phyloP scores from a whole-genome alignment of 2,329 filamentous ascomycete species.

The Stemphylium vesicarium region DNA sequence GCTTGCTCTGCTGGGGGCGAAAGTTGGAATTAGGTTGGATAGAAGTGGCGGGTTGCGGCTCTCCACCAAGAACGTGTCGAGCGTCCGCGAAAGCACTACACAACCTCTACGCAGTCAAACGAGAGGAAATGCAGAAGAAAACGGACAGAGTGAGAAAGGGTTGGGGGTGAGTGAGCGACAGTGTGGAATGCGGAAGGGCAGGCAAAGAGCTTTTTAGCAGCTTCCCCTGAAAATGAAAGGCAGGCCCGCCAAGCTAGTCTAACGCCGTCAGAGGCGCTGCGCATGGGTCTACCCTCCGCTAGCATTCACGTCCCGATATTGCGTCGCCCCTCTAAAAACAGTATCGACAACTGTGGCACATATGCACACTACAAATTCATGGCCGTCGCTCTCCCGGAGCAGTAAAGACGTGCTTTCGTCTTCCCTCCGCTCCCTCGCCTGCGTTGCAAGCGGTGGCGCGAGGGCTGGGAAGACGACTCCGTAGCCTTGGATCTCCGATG shows the following conservation, averaged over 20 bases:
- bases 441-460: constrained; percentile 12
- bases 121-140: constrained; percentile 39
- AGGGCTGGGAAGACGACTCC: constrained; percentile 20
- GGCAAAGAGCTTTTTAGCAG: constrained; percentile 40
- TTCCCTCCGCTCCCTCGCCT: not conserved
- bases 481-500: constrained; percentile 11
- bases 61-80: constrained; percentile 31
- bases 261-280: constrained; percentile 27
- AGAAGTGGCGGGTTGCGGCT: constrained; percentile 20
- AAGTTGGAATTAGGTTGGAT: constrained; percentile 4
- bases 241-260: constrained; percentile 33
- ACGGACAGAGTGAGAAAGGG: constrained; percentile 29
- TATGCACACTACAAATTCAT: constrained; percentile 7
- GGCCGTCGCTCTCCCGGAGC: not conserved
- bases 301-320: constrained; percentile 27
- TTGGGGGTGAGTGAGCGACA: constrained; percentile 38
- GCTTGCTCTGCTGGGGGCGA: constrained; percentile 26
- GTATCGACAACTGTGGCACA: constrained; percentile 6
- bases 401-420: constrained; percentile 1
- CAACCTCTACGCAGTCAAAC: constrained; percentile 33
- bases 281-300: constrained; percentile 34
- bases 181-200: constrained; percentile 39
- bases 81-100: constrained; percentile 17
- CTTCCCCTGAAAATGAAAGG: constrained; percentile 41
- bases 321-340: constrained; percentile 30